Evolutionary conservation across 768 basidiomycete species (phyloP).

Genomic region (Rubroboletus pulcherrimus): DNA sequence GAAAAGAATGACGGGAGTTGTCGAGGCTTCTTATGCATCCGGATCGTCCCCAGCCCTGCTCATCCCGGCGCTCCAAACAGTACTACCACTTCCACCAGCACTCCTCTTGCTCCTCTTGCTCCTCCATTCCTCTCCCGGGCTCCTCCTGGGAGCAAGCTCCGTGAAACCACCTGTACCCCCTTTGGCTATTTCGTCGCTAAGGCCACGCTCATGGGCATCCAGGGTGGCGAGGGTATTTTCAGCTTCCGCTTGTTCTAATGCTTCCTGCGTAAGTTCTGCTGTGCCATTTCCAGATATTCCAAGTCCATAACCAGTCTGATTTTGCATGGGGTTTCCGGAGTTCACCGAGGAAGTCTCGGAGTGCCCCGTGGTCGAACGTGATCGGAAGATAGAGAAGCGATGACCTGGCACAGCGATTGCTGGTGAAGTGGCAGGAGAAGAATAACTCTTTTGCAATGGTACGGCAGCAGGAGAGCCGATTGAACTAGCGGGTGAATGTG

Average conservation of each 20-base stretch:
- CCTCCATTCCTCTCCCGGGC: conserved; percentile 48
- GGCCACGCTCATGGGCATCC: conserved; percentile 70
- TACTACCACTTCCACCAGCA: conserved; percentile 66
- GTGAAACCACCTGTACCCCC: conserved; percentile 76
- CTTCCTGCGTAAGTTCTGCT: conserved; percentile 64
- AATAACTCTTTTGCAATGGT: conserved; percentile 38
- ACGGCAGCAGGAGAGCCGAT: conserved; percentile 29
- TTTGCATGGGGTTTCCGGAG: conserved; percentile 40
- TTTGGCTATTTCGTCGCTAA: conserved; percentile 73
- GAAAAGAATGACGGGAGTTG: background rate
- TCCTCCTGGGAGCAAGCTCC: conserved; percentile 55
- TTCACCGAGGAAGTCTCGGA: conserved; percentile 49
- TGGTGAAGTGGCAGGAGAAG: conserved; percentile 34
- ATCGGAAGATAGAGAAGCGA: conserved; percentile 73
- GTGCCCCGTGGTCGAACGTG: conserved; percentile 39
- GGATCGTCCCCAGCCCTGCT: conserved; percentile 52
- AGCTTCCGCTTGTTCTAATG: conserved; percentile 75
- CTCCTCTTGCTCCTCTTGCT: conserved; percentile 48
- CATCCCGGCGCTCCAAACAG: conserved; percentile 87
- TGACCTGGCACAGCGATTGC: conserved; percentile 30
- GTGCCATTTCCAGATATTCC: conserved; percentile 25
- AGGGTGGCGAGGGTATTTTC: conserved; percentile 72
- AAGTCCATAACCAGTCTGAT: conserved; percentile 31
- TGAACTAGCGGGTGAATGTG: conserved; percentile 36
- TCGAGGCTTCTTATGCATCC: conserved; percentile 26